A percentile compares a stretch with the other conserved stretches of the same genome.
Conservation (phyloP, 371 early-diverging fungal genomes). For the Apophysomyces variabilis region DNA sequence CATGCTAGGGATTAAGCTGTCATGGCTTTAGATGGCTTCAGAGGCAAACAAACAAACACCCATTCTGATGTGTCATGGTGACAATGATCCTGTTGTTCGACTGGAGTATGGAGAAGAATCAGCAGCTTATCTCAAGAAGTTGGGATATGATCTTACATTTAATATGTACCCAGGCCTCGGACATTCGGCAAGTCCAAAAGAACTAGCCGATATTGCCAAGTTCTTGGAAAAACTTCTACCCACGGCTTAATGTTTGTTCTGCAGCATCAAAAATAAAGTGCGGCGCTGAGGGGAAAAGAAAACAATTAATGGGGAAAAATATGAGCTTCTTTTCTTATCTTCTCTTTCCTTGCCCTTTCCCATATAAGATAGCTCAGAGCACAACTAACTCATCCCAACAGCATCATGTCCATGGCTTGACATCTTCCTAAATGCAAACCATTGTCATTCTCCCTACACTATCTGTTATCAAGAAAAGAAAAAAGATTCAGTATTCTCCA, state of each 20-base stretch:
- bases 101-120: constrained; percentile 75
- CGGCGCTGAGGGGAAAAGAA: not conserved
- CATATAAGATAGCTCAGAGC: not conserved
- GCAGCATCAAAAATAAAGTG: not conserved
- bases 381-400: no score
- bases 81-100: constrained; percentile 77
- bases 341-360: not conserved
- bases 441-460: not conserved
- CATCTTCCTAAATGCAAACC: no score
- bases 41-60: constrained; percentile 79
- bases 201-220: constrained; percentile 71
- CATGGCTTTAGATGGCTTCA: constrained; percentile 52
- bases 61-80: constrained; percentile 90
- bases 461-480: not conserved
- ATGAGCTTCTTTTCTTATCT: not conserved
- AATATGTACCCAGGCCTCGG: constrained; percentile 80
- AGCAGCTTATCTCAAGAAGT: constrained; percentile 62
- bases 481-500: not conserved
- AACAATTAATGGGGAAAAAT: not conserved
- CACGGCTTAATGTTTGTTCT: constrained; percentile 12
- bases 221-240: constrained; percentile 68
- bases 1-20: not conserved
- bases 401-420: no score
- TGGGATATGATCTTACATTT: constrained; percentile 76
- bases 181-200: constrained; percentile 78